Base-by-base conservation (phyloP, 345 rosid genomes). In the Acer yangbiense region DNA sequence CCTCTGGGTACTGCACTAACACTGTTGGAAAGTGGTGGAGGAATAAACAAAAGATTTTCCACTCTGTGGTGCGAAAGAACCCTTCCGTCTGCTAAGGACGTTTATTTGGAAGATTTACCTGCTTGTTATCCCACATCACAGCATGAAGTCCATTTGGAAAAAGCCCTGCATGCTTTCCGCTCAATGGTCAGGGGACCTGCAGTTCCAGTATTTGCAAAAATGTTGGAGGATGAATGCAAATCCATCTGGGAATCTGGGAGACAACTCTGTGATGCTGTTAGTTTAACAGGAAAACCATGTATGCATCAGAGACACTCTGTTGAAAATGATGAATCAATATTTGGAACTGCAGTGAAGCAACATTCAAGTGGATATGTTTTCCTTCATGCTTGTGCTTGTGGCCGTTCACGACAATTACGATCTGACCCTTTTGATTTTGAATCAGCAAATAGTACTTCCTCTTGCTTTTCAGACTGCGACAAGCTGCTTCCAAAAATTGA, bases 381-480 rank as follows among this genome's bases (percentile, higher is more conserved):
- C 81, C 93, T 91, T 78, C 98, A 93, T 75, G 94, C 98, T 27
- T 93, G 98, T 81, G 89, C 94, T 64, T 93, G 97, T 87, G 98
- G 97, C 62, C 94, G 93, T 61, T 85, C 93, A 76, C 87, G 97
- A 75, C 78, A 20, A 63, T 80, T 90, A 69, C 86, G 84, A 63
- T 78, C 86, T 55, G 98, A 93, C 74, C 94, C 91, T 75, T 93
- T 90, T 83, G 90, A 89, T 79, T 91, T 90, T 83, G 89, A 88
- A 77, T 88, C 92, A 5, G 98, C 98, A 44, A 93, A 93, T 73
- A 39, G 71, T 75, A 68, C 79, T 61, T 82, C 84, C 32, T 83
- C 70, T 83, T 86, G 89, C 81, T 88, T 92, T 81, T 85, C 86
- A 54, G 93, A 90, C 55, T 93, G 97, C 82, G 97, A 91, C 65